Evolutionary conservation across 352 stramenopile species (phyloP), one percentile per base, ranked within the genome.

Genomic region (Pythium scleroteichum): DNA sequence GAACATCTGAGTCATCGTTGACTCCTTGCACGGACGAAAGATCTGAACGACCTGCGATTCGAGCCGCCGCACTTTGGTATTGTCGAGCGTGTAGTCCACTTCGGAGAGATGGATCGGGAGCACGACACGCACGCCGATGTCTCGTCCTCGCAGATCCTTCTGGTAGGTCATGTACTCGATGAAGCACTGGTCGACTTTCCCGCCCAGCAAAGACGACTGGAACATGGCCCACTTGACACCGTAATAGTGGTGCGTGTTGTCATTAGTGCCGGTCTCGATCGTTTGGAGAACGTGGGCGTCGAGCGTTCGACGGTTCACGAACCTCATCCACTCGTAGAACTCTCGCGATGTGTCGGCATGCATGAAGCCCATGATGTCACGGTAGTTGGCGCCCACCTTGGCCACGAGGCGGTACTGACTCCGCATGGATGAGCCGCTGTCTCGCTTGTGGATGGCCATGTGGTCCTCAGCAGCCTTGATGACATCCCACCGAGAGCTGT

Each of bases 141-240:
- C 75, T 22, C 82, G 75, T 6, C 64, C 75, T 24, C 77, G 71
- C 1, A 73, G 49, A 48, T 94, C 85, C 19, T 72, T 76, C 10
- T 72, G 87, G 66, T 79, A 81, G 46, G 81, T 75, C 39, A 92
- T 79, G 60, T 90, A 92, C 68, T 94, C 85, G 32, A 94, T 57
- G 54, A 80, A 90, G 53, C 75, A 85, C 54, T 79, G 76, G 71
- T 94, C 80, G 27, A 77, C 71, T 53, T 89, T 90, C 29, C 73
- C 72, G 16, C 79, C 71, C 41, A 92, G 75, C 54, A 77, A 61
- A 14, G 77, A 77, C 40, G 78, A 75, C 41, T 82, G 72, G 39
- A 91, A 59, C 49, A 79, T 88, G 26, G 83, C 64, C 85, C 85
- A 94, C 59, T 94, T 94, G 73, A 94, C 82, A 38, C 85, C 85